These are phyloP conservation scores for Neonectria punicea DNA, from an alignment of 2,329 filamentous ascomycete species.

Conservation along the genomic window DNA sequence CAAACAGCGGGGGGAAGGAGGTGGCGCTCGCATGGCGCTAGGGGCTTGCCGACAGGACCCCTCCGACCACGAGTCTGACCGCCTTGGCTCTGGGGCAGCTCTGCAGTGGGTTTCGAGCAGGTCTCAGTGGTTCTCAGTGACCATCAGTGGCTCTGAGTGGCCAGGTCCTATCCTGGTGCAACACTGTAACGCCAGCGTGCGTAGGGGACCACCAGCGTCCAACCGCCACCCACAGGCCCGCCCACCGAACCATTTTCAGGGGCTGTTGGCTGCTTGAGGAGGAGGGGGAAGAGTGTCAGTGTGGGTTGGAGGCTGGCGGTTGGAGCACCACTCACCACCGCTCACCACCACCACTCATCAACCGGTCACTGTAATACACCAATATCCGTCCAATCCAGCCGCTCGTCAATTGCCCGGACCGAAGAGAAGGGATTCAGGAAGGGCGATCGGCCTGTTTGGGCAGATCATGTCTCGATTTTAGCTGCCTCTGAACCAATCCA, in stretches of 20 bases:
- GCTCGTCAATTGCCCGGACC: constrained; percentile 8
- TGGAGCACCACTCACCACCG: constrained; percentile 21
- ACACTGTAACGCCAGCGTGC: constrained; percentile 10
- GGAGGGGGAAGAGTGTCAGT: constrained; percentile 18
- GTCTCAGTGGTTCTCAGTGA: constrained; percentile 28
- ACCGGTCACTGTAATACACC: constrained; percentile 16
- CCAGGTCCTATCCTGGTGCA: background rate
- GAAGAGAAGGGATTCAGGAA: constrained; percentile 5
- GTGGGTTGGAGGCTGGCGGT: constrained; percentile 14
- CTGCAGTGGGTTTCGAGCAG: background rate
- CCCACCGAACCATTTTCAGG: constrained; percentile 38
- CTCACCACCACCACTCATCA: background rate
- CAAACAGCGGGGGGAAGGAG: constrained; percentile 25
- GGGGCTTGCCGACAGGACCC: constrained; percentile 28
- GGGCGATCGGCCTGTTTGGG: constrained; percentile 32
- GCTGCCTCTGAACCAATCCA: constrained; percentile 34
- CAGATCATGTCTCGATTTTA: constrained; percentile 54
- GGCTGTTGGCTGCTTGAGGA: constrained; percentile 24
- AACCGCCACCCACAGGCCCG: constrained; percentile 21
- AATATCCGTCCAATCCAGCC: constrained; percentile 2
- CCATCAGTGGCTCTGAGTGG: constrained; percentile 15
- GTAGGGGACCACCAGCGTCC: constrained; percentile 10
- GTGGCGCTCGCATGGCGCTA: constrained; percentile 42
- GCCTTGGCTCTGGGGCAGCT: background rate
- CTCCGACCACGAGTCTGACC: constrained; percentile 18